These are phyloP conservation scores for Zychaea mexicana DNA, from an alignment of 371 early-diverging fungal genomes.

Conservation along the genomic window DNA sequence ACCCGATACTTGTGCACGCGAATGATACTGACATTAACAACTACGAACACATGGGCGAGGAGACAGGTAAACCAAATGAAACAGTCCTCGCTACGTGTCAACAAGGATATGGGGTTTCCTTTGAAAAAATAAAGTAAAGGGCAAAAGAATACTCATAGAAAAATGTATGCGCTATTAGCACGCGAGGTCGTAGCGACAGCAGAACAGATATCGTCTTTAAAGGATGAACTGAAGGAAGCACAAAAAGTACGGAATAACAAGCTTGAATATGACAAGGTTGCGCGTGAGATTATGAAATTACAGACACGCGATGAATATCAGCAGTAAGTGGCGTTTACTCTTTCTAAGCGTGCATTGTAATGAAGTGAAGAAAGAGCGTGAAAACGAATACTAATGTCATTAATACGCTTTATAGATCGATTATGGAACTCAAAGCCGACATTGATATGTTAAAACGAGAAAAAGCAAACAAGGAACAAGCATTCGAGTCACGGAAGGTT, in stretches of 20 bases:
- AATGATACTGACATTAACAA: conserved; percentile 47
- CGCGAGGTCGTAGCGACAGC: conserved; percentile 29
- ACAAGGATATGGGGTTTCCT: background rate
- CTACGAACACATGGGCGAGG: conserved; percentile 38
- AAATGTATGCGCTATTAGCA: conserved; percentile 12
- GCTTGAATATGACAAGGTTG: conserved; percentile 59
- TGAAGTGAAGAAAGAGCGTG: background rate
- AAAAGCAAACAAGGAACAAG: conserved; percentile 27
- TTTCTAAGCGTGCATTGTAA: no score
- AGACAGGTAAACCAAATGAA: conserved; percentile 33
- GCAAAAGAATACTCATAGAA: background rate
- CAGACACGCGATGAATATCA: conserved; percentile 47
- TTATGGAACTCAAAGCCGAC: conserved; percentile 29
- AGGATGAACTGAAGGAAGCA: conserved; percentile 47
- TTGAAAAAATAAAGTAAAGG: background rate
- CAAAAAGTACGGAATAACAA: conserved; percentile 52
- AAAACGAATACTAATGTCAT: background rate
- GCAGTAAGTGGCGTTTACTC: conserved; percentile 43
- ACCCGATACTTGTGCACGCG: conserved; percentile 45
- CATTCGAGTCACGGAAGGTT: conserved; percentile 31
- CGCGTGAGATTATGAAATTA: conserved; percentile 51
- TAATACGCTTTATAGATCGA: conserved; percentile 26
- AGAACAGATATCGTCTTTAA: conserved; percentile 42
- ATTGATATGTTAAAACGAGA: conserved; percentile 41
- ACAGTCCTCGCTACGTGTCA: background rate